A percentile compares a stretch with the other conserved stretches of the same genome.
Evolutionary conservation across 2,329 filamentous ascomycete genomes (phyloP).

Genomic region (Microcera coccophila): DNA sequence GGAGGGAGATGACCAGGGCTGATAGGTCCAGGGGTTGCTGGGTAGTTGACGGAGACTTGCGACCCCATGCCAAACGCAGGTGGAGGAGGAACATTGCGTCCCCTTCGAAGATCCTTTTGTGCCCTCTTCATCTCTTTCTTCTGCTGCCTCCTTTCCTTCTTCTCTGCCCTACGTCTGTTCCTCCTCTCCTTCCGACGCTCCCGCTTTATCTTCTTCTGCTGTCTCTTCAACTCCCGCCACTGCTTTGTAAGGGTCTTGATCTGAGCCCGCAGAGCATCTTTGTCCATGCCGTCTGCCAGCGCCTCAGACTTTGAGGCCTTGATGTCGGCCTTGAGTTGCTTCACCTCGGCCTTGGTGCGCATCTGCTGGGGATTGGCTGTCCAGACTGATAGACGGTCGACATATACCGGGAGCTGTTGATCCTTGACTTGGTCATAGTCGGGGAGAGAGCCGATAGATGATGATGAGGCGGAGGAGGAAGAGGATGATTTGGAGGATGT

Average conservation of each 20-base stretch:
- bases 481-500: conserved; percentile 33
- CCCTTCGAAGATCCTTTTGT: conserved; percentile 28
- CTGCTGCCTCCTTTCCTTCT: conserved; percentile 30
- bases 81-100: conserved; percentile 6
- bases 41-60: conserved; percentile 1
- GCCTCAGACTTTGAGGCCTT: conserved; percentile 33
- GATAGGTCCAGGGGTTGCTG: not conserved
- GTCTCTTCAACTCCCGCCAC: conserved; percentile 36
- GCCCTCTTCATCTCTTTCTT: conserved; percentile 29
- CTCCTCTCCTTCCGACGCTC: conserved; percentile 31
- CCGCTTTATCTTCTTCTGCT: conserved; percentile 28
- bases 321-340: conserved; percentile 41
- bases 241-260: conserved; percentile 42
- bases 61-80: conserved; percentile 5
- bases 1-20: conserved; percentile 1
- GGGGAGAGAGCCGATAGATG: conserved; percentile 51
- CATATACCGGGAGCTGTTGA: conserved; percentile 46
- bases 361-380: conserved; percentile 47
- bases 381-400: conserved; percentile 45
- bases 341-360: conserved; percentile 45
- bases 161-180: conserved; percentile 29
- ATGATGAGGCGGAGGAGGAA: conserved; percentile 34
- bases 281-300: conserved; percentile 13
- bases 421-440: conserved; percentile 49
- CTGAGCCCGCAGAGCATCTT: conserved; percentile 39